Evolutionary conservation across 305 asterid species (phyloP).

Genomic region (Fraxinus sp.): DNA sequence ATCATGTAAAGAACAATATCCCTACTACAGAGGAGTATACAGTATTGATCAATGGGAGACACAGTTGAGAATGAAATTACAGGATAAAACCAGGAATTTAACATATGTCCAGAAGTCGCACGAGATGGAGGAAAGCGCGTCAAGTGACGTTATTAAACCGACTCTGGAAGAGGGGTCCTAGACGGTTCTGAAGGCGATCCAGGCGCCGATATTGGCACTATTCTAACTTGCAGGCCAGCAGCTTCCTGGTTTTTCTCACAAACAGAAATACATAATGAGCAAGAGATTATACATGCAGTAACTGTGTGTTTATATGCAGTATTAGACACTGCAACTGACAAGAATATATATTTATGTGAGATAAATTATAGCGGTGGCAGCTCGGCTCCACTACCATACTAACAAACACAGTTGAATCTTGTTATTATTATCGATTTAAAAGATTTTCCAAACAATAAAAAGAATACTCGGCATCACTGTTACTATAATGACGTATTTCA

Average conservation of each 20-base stretch:
- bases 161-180: slow-evolving; percentile 22
- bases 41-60: background rate
- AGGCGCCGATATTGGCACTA: slow-evolving; percentile 36
- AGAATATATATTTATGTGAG: background rate
- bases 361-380: background rate
- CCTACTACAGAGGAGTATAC: background rate
- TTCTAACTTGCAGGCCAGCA: slow-evolving; percentile 46
- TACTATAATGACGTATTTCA: background rate
- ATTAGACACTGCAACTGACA: background rate
- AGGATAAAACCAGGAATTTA: background rate
- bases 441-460: background rate
- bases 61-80: background rate
- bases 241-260: slow-evolving; percentile 40
- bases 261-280: background rate
- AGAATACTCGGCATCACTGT: background rate
- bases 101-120: background rate
- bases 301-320: background rate
- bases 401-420: background rate
- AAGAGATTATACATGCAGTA: background rate
- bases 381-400: background rate
- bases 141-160: slow-evolving; percentile 25
- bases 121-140: background rate
- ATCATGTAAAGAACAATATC: background rate
- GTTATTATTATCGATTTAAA: background rate
- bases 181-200: slow-evolving; percentile 29